phyloP scores from a whole-genome alignment of 768 basidiomycete genomes.

The Phlebiopsis flavidoalba region DNA sequence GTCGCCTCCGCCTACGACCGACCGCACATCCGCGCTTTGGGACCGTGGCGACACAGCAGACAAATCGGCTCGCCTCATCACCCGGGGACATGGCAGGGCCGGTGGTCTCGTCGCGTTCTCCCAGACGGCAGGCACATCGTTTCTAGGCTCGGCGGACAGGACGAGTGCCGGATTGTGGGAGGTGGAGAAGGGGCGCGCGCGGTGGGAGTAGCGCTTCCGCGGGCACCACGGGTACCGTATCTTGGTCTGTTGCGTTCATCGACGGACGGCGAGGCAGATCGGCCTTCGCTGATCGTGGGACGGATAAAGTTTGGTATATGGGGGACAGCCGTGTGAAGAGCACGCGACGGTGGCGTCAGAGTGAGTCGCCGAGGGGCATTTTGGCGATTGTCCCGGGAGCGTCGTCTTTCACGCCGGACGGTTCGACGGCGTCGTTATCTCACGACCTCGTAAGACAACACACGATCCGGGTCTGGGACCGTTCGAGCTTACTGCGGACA shows the following conservation, averaged over 20 bases:
- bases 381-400: too few relatives aligned
- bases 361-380: too few relatives aligned
- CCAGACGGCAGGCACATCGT: not conserved
- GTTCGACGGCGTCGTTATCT: too few relatives aligned
- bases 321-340: too few relatives aligned
- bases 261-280: not conserved
- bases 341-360: too few relatives aligned
- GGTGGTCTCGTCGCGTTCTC: not conserved
- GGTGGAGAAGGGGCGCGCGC: not conserved
- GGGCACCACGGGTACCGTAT: not conserved
- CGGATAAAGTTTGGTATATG: too few relatives aligned
- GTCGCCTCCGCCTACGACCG: not conserved
- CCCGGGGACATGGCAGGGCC: not conserved
- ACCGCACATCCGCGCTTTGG: too few relatives aligned
- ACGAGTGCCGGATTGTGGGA: constrained; percentile 1
- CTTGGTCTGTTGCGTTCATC: not conserved
- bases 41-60: too few relatives aligned
- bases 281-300: not conserved
- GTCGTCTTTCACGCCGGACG: too few relatives aligned
- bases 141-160: constrained; percentile 1
- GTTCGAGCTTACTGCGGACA: constrained; percentile 14
- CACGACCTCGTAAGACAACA: too few relatives aligned
- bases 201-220: not conserved
- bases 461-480: constrained; percentile 12
- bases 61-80: not conserved